These are phyloP conservation scores for Quillaja saponaria DNA, from an alignment of 306 rosid genomes.

Conservation along the genomic window DNA sequence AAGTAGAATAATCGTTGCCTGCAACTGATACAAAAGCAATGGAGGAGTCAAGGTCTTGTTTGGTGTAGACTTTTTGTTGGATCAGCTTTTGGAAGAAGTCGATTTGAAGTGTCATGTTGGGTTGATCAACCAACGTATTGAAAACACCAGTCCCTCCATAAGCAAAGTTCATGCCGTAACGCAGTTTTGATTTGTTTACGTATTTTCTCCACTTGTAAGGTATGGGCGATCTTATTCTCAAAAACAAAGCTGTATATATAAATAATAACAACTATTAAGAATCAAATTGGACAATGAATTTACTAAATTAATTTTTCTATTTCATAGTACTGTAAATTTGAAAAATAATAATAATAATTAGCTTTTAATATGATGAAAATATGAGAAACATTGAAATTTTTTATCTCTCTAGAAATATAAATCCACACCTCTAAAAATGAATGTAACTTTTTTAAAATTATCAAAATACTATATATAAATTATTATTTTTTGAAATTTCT, in stretches of 20 bases:
- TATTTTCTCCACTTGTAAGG: slow-evolving; percentile 22
- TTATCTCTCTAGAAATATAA: too few species aligned
- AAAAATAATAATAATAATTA: too few species aligned
- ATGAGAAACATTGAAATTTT: too few species aligned
- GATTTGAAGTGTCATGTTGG: not conserved
- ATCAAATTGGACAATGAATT: too few species aligned
- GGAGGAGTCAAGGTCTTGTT: slow-evolving; percentile 34
- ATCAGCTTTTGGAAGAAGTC: slow-evolving; percentile 38
- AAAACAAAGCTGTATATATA: slow-evolving; percentile 25
- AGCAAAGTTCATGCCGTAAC: slow-evolving; percentile 29
- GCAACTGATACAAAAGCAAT: slow-evolving; percentile 31
- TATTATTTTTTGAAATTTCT: too few species aligned
- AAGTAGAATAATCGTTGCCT: slow-evolving; percentile 33
- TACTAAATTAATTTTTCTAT: too few species aligned
- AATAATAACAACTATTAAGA: too few species aligned
- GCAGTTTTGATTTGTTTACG: not conserved
- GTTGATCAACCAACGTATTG: not conserved
- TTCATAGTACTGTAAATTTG: too few species aligned
- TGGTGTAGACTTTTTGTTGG: slow-evolving; percentile 40
- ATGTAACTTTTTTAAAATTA: too few species aligned
- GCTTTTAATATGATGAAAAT: too few species aligned
- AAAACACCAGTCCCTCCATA: slow-evolving; percentile 5
- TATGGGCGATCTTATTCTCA: slow-evolving; percentile 26
- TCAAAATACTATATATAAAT: too few species aligned
- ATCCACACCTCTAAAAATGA: too few species aligned